A percentile compares a stretch with the other conserved stretches of the same genome.
These are phyloP conservation scores for Saccharum hybrid DNA, from an alignment of 202 grass and related monocot species.

Conservation along the genomic window DNA sequence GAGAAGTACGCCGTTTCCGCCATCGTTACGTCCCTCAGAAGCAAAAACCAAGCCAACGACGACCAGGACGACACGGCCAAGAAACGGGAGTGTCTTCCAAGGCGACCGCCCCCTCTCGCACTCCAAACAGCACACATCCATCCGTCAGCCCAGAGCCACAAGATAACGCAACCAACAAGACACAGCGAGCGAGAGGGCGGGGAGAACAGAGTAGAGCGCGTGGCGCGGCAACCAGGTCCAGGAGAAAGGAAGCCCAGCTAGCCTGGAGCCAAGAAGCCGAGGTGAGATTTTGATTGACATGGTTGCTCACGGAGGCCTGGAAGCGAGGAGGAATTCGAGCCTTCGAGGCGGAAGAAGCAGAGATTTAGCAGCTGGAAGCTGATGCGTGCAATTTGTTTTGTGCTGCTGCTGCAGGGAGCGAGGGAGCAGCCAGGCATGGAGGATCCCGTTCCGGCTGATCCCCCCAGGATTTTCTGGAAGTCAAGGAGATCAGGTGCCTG, in stretches of 20 bases:
- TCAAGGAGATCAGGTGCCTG: slow-evolving; percentile 84
- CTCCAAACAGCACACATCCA: not conserved
- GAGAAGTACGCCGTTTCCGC: slow-evolving; percentile 6
- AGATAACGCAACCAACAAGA: slow-evolving; percentile 37
- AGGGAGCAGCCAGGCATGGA: slow-evolving; percentile 47
- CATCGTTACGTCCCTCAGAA: slow-evolving; percentile 20
- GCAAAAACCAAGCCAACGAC: not conserved
- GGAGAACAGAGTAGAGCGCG: not conserved
- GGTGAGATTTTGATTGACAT: slow-evolving; percentile 37
- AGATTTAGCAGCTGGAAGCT: slow-evolving; percentile 17
- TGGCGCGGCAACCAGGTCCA: not conserved
- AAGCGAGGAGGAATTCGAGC: slow-evolving; percentile 12
- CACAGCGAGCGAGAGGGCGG: not conserved
- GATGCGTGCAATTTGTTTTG: slow-evolving; percentile 15
- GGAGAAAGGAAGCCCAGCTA: not conserved
- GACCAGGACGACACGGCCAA: slow-evolving; percentile 19
- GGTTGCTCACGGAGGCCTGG: not conserved
- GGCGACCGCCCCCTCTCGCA: not conserved
- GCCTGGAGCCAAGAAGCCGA: slow-evolving; percentile 15
- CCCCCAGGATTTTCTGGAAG: slow-evolving; percentile 84
- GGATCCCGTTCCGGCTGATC: slow-evolving; percentile 61
- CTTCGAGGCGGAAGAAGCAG: not conserved
- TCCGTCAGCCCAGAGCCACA: slow-evolving; percentile 44
- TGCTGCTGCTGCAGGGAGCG: slow-evolving; percentile 20
- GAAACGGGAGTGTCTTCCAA: slow-evolving; percentile 46